Evolutionary conservation across 768 basidiomycete species (phyloP), one percentile per base, ranked within the genome.

Genomic region (Mycena indigotica): DNA sequence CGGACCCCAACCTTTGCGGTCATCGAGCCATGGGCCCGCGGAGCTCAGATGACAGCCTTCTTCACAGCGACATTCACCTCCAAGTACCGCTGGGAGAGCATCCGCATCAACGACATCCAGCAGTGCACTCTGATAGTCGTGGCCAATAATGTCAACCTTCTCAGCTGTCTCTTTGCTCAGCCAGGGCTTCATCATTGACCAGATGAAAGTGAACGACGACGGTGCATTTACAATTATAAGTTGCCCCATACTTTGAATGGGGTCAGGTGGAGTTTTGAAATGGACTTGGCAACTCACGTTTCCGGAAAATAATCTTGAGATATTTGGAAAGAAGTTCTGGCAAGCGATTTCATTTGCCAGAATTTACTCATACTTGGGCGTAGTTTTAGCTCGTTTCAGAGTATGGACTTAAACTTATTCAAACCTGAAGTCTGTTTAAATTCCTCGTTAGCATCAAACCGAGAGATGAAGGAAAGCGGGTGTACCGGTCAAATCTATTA

Each of bases 291-390:
- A 24, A 67, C 82, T 52, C 66, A 90, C 88, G 86, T 85, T 67
- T 91, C 89, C 1, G 89, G 89, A 61, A 80, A 91, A 70, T 88
- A 91, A 63, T 89, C 87, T 69, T 91, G 89, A 2, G 88, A 89
- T 54, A 91, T 76, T 62, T 89, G 87, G 68, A 91, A 88, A 5
- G 85, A 83, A 50, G 70, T 73, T 49, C 83, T 77, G 23, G 79
- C 80, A n/a, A 90, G 74, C 41, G 78, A 73, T 67, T 86, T 88
- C 75, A 89, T 84, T 64, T 89, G 83, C 89, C 89, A 91, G 65
- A 90, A 91, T 62, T 88, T 84, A 35, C 76, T 70, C 45, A 89
- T 68, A 15, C 88, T 89, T 41, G 3, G 52, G 17, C n/a, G 29
- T 17, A 46, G 38, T 6, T 12, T 40, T 19, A n/a, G n/a, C n/a